Conservation (phyloP, 495 filamentous ascomycete genomes). For the Neurospora sp. region DNA sequence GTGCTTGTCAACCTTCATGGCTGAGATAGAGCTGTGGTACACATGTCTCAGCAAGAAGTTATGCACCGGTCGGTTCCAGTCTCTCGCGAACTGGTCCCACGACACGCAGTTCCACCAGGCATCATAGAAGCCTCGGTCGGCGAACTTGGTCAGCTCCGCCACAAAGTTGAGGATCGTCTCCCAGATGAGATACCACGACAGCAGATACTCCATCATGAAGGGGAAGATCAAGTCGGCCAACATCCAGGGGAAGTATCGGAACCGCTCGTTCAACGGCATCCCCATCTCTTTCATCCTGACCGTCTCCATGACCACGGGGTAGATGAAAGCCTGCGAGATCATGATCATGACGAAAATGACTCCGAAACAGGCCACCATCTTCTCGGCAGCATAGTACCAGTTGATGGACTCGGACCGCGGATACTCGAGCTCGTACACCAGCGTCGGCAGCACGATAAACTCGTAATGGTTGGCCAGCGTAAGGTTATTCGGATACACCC, state of each 20-base stretch:
- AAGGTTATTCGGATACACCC: conserved; percentile 57
- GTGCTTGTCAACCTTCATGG: conserved; percentile 54
- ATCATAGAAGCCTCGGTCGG: conserved; percentile 69
- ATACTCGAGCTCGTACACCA: conserved; percentile 71
- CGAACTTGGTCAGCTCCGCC: conserved; percentile 62
- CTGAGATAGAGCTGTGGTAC: conserved; percentile 62
- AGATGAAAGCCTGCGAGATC: conserved; percentile 45
- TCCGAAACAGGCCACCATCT: conserved; percentile 55
- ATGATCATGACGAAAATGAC: conserved; percentile 55
- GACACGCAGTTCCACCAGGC: conserved; percentile 58
- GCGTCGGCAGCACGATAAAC: conserved; percentile 60
- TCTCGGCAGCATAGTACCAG: conserved; percentile 64
- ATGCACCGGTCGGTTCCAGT: conserved; percentile 65
- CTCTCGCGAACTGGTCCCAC: conserved; percentile 61
- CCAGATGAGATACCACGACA: conserved; percentile 70
- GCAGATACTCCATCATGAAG: conserved; percentile 63
- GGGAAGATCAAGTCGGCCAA: conserved; percentile 62
- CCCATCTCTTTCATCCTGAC: conserved; percentile 54
- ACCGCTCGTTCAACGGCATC: conserved; percentile 46
- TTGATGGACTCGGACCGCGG: conserved; percentile 57
- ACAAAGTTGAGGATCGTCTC: conserved; percentile 68
- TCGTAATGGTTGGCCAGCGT: conserved; percentile 56
- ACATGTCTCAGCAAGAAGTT: conserved; percentile 65
- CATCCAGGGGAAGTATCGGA: conserved; percentile 59
- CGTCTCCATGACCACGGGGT: conserved; percentile 57